Evolutionary conservation across 2,329 filamentous ascomycete species (phyloP), one percentile per base, ranked within the genome.

Genomic region (Stromatinia cepivora): DNA sequence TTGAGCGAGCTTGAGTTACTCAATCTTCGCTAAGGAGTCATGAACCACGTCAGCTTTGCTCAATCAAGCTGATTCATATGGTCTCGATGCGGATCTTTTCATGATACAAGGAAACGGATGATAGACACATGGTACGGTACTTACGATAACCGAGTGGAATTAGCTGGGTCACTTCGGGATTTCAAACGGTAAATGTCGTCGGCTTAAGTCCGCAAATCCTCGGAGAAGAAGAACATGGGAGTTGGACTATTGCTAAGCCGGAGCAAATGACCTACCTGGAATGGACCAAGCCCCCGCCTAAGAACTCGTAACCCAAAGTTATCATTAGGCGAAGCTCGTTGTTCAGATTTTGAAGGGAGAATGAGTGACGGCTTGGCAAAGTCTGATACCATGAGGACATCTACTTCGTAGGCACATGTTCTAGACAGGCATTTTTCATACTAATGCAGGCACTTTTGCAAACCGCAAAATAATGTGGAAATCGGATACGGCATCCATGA

Each of bases 21-120:
- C 15, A 17, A 22, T 25, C 34, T 31, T 39, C 20, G 45, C 7
- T 9, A 58, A 59, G 42, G 53, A 59, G 64, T 39, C 64, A 67
- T 48, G 53, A 42, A 46, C 53, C 65, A 50, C 10, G 45, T 59
- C 52, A 58, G 48, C 62, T 52, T 66, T 25, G 31, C 22, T 57
- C 39, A 25, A 67, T 9, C 54, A n/a, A 59, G 53, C 53, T 52
- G 65, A 67, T 39, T 67, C 65, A 67, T 22, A 66, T 20, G 20
- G 13, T 5, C 20, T 31, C 25, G 63, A 66, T 34, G 25, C 36
- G 8, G 31, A 36, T 22, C 10, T 66, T 17, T 56, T 11, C 10
- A 42, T 50, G 34, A 57, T 58, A 17, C 11, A 31, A 17, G 50
- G 6, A 46, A 42, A 34, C 25, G 22, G 25, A 22, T 28, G 48